Evolutionary conservation across 768 basidiomycete species (phyloP).

Genomic region (Lenzites betulinus): DNA sequence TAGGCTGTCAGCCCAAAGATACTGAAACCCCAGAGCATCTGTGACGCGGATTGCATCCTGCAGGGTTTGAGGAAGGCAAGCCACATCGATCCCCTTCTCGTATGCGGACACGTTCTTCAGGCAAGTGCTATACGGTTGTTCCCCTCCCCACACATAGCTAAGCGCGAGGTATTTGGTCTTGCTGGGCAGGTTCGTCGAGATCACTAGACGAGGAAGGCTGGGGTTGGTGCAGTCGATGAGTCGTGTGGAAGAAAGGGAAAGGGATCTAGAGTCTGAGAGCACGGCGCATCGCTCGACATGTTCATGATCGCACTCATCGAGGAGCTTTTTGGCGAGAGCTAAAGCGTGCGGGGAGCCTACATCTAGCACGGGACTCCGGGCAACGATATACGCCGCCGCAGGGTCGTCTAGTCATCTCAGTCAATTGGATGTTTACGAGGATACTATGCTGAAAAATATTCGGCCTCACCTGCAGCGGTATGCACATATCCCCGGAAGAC

Average conservation of each 20-base stretch:
- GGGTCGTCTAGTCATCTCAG: slow-evolving; percentile 2
- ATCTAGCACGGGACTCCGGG: not conserved
- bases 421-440: too few relatives aligned
- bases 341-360: not conserved
- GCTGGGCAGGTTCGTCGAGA: not conserved
- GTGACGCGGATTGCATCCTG: slow-evolving; percentile 9
- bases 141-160: slow-evolving; percentile 15
- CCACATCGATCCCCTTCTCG: not conserved
- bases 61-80: slow-evolving; percentile 8
- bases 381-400: slow-evolving; percentile 3
- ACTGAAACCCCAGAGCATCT: slow-evolving; percentile 4
- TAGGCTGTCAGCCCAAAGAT: slow-evolving; percentile 17
- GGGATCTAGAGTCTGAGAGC: not conserved
- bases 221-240: slow-evolving; percentile 15
- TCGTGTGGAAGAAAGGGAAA: slow-evolving; percentile 1
- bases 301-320: slow-evolving; percentile 5
- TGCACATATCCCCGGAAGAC: too few relatives aligned
- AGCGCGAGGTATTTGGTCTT: slow-evolving; percentile 2
- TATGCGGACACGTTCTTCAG: slow-evolving; percentile 5
- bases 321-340: not conserved
- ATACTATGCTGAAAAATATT: too few relatives aligned
- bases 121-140: not conserved
- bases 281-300: not conserved
- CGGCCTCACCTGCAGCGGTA: too few relatives aligned
- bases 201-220: not conserved